Evolutionary conservation across 257 asterid species (phyloP), one percentile per base, ranked within the genome.

Genomic region (Gentiana dahurica): DNA sequence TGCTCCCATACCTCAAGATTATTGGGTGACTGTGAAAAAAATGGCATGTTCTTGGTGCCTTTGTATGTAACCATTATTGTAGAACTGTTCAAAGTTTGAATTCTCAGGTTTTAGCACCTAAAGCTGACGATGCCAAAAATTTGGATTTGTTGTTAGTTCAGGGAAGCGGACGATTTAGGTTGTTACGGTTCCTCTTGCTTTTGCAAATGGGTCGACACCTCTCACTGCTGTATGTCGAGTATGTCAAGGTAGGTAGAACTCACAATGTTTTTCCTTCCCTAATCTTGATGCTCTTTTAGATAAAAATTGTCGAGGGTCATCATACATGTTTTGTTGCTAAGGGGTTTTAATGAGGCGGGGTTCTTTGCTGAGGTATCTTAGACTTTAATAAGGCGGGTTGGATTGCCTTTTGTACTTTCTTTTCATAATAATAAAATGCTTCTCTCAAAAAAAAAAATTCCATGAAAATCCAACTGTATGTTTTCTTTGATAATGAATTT

Each of bases 101-200:
- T 69, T 84, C 94, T 47, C 98, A 87, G 79, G 93, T 91, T 57
- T 82, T 91, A 71, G 98, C 98, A 52, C 97, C 98, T 38, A 82
- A 83, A 80, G 98, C 97, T 36, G 97, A 83, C 50, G 97, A 91
- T 74, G 98, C 87, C 66, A 81, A 75, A 62, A 72, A 68, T 51
- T 74, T 91, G 81, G 98, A 91, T 77, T 73, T 91, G 71, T 71
- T 91, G 59, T 71, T 91, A 71, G 90, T 91, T 62, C 98, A 80
- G 61, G 95, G 95, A 50, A 77, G 77, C 72, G 98, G 98, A 68
- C 77, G 98, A 60, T 66, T 85, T 48, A 91, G 75, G 86, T 78
- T 91, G 64, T 68, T 87, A 77, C 83, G 95, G 66, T 91, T 91
- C 74, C 77, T 91, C 66, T 72, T 84, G 77, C 79, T 69, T 53